These are phyloP conservation scores for Eucalyptus cloeziana DNA, from an alignment of 345 rosid genomes.

Conservation along the genomic window DNA sequence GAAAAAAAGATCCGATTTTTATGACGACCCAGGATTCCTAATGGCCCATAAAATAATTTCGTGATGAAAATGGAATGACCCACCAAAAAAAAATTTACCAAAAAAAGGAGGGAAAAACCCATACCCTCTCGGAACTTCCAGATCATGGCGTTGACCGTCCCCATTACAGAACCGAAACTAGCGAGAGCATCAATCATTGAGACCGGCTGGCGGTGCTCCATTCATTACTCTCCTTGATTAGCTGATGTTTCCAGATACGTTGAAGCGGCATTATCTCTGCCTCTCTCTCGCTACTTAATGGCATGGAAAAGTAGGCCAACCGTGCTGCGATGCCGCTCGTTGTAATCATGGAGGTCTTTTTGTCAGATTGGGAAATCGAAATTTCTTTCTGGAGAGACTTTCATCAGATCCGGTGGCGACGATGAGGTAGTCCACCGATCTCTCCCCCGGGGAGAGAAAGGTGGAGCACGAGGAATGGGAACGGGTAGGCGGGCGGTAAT, in stretches of 20 bases:
- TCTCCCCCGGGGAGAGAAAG: neutral
- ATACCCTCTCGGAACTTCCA: neutral
- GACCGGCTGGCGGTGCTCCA: neutral
- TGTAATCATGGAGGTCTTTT: neutral
- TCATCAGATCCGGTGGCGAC: neutral
- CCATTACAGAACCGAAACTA: neutral
- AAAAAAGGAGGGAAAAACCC: neutral
- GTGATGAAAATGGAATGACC: neutral
- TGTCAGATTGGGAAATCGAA: neutral
- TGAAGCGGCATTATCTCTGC: neutral
- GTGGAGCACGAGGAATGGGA: neutral
- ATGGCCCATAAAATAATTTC: neutral
- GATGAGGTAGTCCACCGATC: neutral
- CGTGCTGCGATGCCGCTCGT: neutral
- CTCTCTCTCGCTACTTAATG: neutral
- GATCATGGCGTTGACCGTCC: neutral
- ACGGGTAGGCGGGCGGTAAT: neutral
- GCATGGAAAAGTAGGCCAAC: neutral
- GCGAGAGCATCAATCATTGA: neutral
- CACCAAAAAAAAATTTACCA: neutral
- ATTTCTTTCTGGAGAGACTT: neutral
- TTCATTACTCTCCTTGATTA: neutral
- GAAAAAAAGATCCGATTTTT: neutral
- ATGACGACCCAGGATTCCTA: neutral
- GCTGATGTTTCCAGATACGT: neutral